Evolutionary conservation across 805 yeast genomes (phyloP).

Genomic region (Ogataea ganodermae): DNA sequence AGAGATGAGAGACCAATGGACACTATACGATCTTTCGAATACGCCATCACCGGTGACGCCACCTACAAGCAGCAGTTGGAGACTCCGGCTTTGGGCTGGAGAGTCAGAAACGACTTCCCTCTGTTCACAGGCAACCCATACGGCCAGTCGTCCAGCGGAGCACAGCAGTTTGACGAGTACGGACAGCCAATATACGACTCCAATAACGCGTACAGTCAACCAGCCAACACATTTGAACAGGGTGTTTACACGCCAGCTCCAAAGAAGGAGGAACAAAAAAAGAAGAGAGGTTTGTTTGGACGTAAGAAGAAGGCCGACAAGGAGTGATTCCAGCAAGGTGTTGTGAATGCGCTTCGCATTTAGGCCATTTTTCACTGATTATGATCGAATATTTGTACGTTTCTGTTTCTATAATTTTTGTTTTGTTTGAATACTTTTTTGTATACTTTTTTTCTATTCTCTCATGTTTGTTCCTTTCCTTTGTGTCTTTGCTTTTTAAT

Average conservation of each 20-base stretch:
- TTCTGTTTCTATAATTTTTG: background rate
- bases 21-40: constrained; percentile 92
- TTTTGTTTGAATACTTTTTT: background rate
- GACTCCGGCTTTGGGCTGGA: constrained; percentile 78
- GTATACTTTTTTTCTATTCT: background rate
- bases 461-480: background rate
- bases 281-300: constrained; percentile 82
- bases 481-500: background rate
- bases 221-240: constrained; percentile 26
- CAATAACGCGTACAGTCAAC: constrained; percentile 29
- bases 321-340: background rate
- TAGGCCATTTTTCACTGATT: background rate
- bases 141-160: constrained; percentile 29
- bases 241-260: constrained; percentile 47
- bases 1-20: constrained; percentile 97
- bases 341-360: background rate
- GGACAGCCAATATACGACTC: constrained; percentile 39
- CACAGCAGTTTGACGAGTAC: constrained; percentile 38
- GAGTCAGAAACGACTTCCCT: constrained; percentile 78
- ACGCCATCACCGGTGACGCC: constrained; percentile 87
- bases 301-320: constrained; percentile 40
- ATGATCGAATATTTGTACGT: constrained; percentile 2
- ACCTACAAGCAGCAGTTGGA: constrained; percentile 80
- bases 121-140: constrained; percentile 46
- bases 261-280: constrained; percentile 53